Evolutionary conservation across 495 filamentous ascomycete species (phyloP).

Genomic region (Xylaria acuta): DNA sequence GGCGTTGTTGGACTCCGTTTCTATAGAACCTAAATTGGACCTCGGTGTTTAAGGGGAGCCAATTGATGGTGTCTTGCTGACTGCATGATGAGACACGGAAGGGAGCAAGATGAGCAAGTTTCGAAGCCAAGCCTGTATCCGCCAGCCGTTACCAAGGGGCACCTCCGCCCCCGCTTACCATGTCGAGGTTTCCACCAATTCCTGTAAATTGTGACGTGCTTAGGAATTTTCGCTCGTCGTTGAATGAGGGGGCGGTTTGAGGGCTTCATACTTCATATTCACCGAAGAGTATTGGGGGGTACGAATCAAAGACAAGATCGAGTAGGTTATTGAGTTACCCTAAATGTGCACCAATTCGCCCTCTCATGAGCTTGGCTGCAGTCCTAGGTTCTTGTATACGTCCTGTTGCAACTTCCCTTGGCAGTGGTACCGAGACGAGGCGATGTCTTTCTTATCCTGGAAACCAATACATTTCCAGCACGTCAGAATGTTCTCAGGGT

Average conservation of each 20-base stretch:
- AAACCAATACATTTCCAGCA: conserved; percentile 57
- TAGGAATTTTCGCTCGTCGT: not conserved
- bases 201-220: not conserved
- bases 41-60: not conserved
- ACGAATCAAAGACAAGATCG: not conserved
- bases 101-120: conserved; percentile 14
- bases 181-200: not conserved
- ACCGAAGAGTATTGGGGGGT: not conserved
- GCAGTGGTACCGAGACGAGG: conserved; percentile 33
- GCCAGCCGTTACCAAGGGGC: no score
- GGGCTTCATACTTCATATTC: not conserved
- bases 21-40: not conserved
- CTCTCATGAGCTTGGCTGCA: conserved; percentile 17
- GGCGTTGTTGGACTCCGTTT: not conserved
- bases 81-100: not conserved
- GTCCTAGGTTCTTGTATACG: conserved; percentile 24
- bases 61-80: not conserved
- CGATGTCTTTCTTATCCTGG: conserved; percentile 39
- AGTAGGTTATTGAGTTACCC: not conserved
- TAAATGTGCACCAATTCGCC: not conserved
- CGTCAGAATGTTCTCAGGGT: conserved; percentile 53
- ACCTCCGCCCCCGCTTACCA: no score
- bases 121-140: conserved; percentile 7
- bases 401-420: conserved; percentile 36
- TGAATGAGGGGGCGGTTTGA: not conserved